Base-by-base conservation (phyloP, 345 rosid species). In the Hibiscus mutabilis region DNA sequence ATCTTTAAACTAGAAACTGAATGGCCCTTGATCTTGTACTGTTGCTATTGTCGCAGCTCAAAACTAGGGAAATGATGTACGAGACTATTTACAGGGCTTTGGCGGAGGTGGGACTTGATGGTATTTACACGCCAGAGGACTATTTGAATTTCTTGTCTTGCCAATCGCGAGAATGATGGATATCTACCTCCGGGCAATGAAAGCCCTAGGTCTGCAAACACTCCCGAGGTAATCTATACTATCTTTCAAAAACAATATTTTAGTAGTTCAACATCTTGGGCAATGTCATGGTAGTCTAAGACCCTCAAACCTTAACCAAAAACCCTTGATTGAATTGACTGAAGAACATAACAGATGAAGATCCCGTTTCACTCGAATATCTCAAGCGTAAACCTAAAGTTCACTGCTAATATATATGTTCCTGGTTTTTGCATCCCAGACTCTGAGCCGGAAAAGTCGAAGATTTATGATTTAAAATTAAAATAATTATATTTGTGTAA, bases 61-160 rank as follows among this genome's bases (percentile, higher is more conserved):
- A 94, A 84, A 94, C 98, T 0, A 94, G 90, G 97, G 92, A 90
- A 80, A 94, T 91, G 97, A 94, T 94, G 98, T 94, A 94, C 57
- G 96, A 84, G 82, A 94, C 97, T 12, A 86, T 94, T 67, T 86
- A 86, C 77, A 87, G 88, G 78, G 97, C 98, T 52, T 79, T 91
- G 71, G 86, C 84, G 65, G 98, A 91, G 87, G 87, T 82, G 2
- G 98, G 97, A 73, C 91, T 88, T 29, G 89, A 91, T 78, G 81
- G 64, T 35, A 75, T 82, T 72, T 87, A 64, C 81, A 79, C 85
- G 18, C 97, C 98, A 0, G 85, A 88, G 76, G 98, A 94, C 82
- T 94, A 83, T 76, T 78, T 94, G 76, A 94, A 94, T 79, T 94
- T 94, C 84, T 94, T 94, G 98, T 77, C 97, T 94, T 6, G 97